Conservation (phyloP, 1,139 yeast species). For the Geotrichum fermentans region DNA sequence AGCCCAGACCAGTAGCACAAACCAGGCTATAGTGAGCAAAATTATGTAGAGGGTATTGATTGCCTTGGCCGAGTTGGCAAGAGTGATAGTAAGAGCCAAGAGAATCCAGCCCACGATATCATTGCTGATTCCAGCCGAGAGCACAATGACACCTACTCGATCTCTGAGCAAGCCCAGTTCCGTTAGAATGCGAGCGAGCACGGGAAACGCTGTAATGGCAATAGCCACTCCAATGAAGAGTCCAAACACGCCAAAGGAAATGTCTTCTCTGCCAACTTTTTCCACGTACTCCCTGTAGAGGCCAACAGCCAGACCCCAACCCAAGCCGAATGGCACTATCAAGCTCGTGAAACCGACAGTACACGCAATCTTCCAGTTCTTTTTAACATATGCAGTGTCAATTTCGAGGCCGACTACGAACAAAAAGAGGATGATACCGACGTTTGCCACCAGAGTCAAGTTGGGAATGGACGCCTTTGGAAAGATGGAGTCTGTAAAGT, state of each 20-base stretch:
- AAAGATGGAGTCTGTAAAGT: constrained; percentile 59
- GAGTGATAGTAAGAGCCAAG: constrained; percentile 66
- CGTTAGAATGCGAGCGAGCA: constrained; percentile 68
- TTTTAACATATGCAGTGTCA: constrained; percentile 57
- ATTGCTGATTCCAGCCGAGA: constrained; percentile 76
- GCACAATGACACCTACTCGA: constrained; percentile 67
- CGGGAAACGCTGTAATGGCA: constrained; percentile 82
- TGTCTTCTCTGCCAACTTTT: constrained; percentile 32
- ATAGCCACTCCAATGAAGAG: constrained; percentile 75
- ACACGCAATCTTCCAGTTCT: constrained; percentile 55
- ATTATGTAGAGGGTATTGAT: constrained; percentile 65
- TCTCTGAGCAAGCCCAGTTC: constrained; percentile 66
- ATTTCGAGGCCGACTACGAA: constrained; percentile 77
- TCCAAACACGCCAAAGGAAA: constrained; percentile 64
- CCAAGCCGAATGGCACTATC: constrained; percentile 73
- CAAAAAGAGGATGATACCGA: constrained; percentile 67
- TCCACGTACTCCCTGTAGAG: constrained; percentile 51
- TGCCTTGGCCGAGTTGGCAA: constrained; percentile 67
- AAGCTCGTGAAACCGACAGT: constrained; percentile 67
- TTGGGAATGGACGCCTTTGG: constrained; percentile 60
- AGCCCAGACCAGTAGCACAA: constrained; percentile 53
- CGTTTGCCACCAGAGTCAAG: constrained; percentile 59
- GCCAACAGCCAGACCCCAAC: constrained; percentile 66
- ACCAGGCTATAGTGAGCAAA: constrained; percentile 63
- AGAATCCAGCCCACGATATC: constrained; percentile 78